A percentile compares a stretch with the other conserved stretches of the same genome.
Evolutionary conservation across 805 yeast species (phyloP).

Genomic region (Candida ipomoeae): DNA sequence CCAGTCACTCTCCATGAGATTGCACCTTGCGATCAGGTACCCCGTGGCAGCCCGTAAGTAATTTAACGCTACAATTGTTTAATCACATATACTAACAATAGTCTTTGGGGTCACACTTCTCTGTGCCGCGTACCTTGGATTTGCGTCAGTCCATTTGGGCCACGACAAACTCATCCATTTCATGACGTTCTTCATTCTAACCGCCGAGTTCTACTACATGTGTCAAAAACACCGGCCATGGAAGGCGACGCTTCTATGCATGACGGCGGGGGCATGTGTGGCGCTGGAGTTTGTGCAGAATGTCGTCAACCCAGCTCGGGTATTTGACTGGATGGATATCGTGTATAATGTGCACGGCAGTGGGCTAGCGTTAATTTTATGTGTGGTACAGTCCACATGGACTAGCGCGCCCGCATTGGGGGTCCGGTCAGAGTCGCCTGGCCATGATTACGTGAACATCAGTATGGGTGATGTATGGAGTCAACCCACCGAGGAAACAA

Average conservation of each 20-base stretch:
- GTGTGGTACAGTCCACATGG: slow-evolving; percentile 7
- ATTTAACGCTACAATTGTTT: too few relatives aligned
- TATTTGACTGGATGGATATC: slow-evolving; percentile 50
- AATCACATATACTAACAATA: slow-evolving; percentile 6
- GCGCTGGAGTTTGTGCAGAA: slow-evolving; percentile 52
- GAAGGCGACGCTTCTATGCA: slow-evolving; percentile 30
- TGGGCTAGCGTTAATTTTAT: slow-evolving; percentile 21
- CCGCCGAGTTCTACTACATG: slow-evolving; percentile 46
- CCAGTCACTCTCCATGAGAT: neutral
- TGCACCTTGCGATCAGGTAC: neutral
- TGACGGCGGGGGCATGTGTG: slow-evolving; percentile 46
- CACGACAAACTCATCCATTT: slow-evolving; percentile 54
- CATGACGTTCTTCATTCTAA: slow-evolving; percentile 41
- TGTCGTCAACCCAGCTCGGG: slow-evolving; percentile 40
- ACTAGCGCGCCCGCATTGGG: neutral
- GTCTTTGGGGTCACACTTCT: slow-evolving; percentile 26
- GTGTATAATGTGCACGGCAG: slow-evolving; percentile 31
- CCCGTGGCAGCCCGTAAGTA: slow-evolving; percentile 2
- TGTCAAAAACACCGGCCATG: slow-evolving; percentile 30
- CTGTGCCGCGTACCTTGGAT: slow-evolving; percentile 45
- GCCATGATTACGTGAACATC: slow-evolving; percentile 20
- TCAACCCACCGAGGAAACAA: neutral
- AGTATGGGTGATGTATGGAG: slow-evolving; percentile 16
- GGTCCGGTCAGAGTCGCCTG: neutral
- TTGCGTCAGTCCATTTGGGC: slow-evolving; percentile 42